Evolutionary conservation across 805 yeast genomes (phyloP), one percentile per base, ranked within the genome.

Genomic region (Candida sithepensis): DNA sequence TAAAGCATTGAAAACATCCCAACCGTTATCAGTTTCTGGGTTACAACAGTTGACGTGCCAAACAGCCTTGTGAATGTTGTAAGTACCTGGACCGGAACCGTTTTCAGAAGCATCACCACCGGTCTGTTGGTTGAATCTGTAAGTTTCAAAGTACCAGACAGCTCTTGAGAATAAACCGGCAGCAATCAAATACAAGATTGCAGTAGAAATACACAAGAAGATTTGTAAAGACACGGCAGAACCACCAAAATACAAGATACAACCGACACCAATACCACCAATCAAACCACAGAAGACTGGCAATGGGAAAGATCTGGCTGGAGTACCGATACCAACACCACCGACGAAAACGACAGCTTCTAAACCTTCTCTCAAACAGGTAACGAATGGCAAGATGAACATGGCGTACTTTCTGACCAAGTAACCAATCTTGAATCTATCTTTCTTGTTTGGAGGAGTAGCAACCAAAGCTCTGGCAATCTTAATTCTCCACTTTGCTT

Each of bases 31-130:
- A 49, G 77, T 74, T 68, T 85, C 91, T 41, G 97, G 97, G 70
- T 90, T 90, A 74, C 98, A 92, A 73, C 97, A 92, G 77, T 92
- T 90, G 52, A 92, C 95, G 71, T 92, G 99, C 91, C 96, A 92
- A 23, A 92, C 97, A 13, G 86, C 70, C 61, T 77, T 78, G 43
- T 74, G 60, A 60, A 92, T 80, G 68, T 92, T 84, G 70, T 92
- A 92, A 22, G 97, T 85, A 64, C 99, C 99, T 39, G 96, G 92
- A 57, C 99, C 99, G 46, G 84, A 76, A 60, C 98, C 98, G 58
- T 75, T 72, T 69, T 92, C 98, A 34, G 96, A 78, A 22, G 95
- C 96, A 72, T 92, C 97, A 72, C 97, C 96, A 65, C 98, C 98
- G 32, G 95, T 81, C 45, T 73, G 62, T 50, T 72, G 57, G 67